These are phyloP conservation scores for Ganoderma lucidum DNA, from an alignment of 1,284 basidiomycete species.

Conservation along the genomic window DNA sequence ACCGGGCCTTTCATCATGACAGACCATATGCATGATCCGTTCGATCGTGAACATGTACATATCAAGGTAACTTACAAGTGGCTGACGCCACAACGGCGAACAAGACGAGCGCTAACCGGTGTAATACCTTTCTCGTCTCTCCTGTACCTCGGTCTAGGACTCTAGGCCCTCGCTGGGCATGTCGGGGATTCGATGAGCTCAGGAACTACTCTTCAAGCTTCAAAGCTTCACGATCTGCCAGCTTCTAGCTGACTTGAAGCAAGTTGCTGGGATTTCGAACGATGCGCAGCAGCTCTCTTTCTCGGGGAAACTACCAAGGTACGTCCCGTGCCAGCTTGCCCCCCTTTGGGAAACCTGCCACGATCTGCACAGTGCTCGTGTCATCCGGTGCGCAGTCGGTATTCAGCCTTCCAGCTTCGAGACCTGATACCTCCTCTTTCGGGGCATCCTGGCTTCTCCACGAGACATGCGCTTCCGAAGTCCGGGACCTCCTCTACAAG, in stretches of 20 bases:
- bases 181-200: background rate
- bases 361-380: background rate
- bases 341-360: background rate
- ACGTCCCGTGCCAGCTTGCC: background rate
- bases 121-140: background rate
- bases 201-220: background rate
- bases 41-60: no score
- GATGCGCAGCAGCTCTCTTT: background rate
- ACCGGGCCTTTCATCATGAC: no score
- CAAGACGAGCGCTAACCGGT: background rate
- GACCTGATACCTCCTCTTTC: background rate
- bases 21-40: no score
- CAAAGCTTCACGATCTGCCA: background rate
- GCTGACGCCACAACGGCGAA: background rate
- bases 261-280: slow-evolving; percentile 1
- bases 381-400: background rate
- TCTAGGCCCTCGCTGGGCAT: background rate
- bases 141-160: background rate
- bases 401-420: background rate
- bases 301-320: slow-evolving; percentile 1
- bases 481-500: background rate
- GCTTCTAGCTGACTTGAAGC: background rate
- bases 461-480: slow-evolving; percentile 1
- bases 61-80: background rate
- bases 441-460: background rate